Percentiles rank a stretch among this genome's conserved stretches.
Evolutionary conservation across 805 yeast genomes (phyloP).

Genomic region (Yarrowia bubula): DNA sequence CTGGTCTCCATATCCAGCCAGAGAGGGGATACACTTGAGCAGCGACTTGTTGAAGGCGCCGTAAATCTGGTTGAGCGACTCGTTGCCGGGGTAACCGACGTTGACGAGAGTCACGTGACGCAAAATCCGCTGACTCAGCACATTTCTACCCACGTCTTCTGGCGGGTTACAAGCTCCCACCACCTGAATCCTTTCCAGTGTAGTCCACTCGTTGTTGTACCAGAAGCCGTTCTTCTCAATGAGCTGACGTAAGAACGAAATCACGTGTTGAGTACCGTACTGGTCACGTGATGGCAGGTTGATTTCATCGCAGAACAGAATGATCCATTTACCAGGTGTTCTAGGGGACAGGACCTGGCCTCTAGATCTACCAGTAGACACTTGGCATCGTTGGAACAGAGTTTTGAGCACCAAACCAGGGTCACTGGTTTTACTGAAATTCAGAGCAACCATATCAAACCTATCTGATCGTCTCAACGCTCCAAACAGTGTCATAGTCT

Average conservation of each 20-base stretch:
- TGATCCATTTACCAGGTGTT: slow-evolving; percentile 64
- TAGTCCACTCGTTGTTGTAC: slow-evolving; percentile 67
- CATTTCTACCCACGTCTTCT: slow-evolving; percentile 68
- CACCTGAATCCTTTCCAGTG: slow-evolving; percentile 62
- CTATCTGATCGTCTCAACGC: slow-evolving; percentile 59
- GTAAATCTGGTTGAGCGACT: slow-evolving; percentile 68
- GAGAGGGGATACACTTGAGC: slow-evolving; percentile 58
- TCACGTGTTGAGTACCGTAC: slow-evolving; percentile 70
- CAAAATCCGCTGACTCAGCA: slow-evolving; percentile 58
- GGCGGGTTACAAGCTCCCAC: slow-evolving; percentile 98
- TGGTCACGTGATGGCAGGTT: slow-evolving; percentile 73
- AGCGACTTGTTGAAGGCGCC: slow-evolving; percentile 54
- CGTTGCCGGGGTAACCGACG: slow-evolving; percentile 73
- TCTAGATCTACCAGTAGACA: slow-evolving; percentile 40
- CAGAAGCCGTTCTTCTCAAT: slow-evolving; percentile 77
- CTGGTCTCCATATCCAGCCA: slow-evolving; percentile 52
- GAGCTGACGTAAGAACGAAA: slow-evolving; percentile 71
- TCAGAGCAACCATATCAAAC: slow-evolving; percentile 63
- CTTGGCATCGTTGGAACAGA: slow-evolving; percentile 67
- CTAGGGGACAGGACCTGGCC: slow-evolving; percentile 53
- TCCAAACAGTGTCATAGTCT: slow-evolving; percentile 82
- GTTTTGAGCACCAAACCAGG: slow-evolving; percentile 60
- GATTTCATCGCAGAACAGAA: slow-evolving; percentile 87
- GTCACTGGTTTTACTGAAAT: slow-evolving; percentile 78
- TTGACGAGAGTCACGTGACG: slow-evolving; percentile 63